Base-by-base conservation (phyloP, 2,329 filamentous ascomycete species). In the Catunica adiposa region DNA sequence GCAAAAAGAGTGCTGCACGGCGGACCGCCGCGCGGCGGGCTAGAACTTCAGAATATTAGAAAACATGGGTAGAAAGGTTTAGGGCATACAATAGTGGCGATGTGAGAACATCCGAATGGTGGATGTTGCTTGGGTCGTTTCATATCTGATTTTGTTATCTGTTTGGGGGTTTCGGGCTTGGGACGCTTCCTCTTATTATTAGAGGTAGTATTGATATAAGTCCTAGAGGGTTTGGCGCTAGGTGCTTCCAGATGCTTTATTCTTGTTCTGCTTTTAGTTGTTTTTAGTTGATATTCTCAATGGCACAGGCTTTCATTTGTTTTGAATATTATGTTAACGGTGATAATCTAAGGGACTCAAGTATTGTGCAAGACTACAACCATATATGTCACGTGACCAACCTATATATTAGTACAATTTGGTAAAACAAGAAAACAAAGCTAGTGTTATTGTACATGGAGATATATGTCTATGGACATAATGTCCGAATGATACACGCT, bases 281-380 rank as follows among this genome's bases (percentile, higher is more conserved):
- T 34, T 38, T n/a, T 51, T 51, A 37, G 26, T 31, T 51, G n/a
- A 22, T 44, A 44, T 44, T 44, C 40, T 44, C 14, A 44, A 44
- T 44, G 7, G 40, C 40, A n/a, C 37, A 38, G n/a, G 37, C 20
- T 22, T 44, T 17, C 3, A 5, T 44, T 44, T 44, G 14, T 44
- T 44, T 17, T 8, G 20, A n/a, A 7, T 17, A 17, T 7, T 20
- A n/a, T 44, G n/a, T 34, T 34, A 5, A 34, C 29, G 29, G 29
- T 34, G 29, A 5, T 11, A 11, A 34, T 34, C 5, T 34, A 34
- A 34, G 29, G 29, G 29, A 34, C 29, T 34, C 29, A 34, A 34
- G 29, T 34, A 5, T 5, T 34, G 29, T n/a, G n/a, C n/a, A n/a
- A n/a, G n/a, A n/a, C n/a, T n/a, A n/a, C n/a, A n/a, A n/a, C n/a